phyloP scores from a whole-genome alignment of 2,329 filamentous ascomycete species.

The Thelonectria olida region DNA sequence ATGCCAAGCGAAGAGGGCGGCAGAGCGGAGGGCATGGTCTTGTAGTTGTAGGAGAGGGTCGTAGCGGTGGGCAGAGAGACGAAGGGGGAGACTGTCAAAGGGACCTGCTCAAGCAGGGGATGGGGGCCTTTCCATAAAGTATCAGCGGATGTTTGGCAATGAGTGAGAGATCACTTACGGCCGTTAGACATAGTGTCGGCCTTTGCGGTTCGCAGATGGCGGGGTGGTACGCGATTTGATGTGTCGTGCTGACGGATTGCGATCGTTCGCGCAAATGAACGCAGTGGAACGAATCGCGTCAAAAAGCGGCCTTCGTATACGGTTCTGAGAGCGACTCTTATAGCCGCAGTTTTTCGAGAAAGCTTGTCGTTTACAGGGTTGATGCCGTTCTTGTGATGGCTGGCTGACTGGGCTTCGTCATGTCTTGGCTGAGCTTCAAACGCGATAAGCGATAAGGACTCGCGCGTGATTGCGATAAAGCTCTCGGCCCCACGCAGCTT shows the following conservation, averaged over 20 bases:
- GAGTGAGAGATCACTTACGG: conserved; percentile 41
- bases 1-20: conserved; percentile 59
- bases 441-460: conserved; percentile 30
- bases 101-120: conserved; percentile 89
- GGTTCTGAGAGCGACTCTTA: no score
- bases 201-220: neutral
- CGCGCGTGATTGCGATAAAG: conserved; percentile 28
- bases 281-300: no score
- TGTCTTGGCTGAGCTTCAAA: neutral
- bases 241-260: no score
- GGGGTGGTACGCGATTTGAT: neutral
- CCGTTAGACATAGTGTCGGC: conserved; percentile 44
- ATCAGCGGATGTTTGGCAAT: neutral
- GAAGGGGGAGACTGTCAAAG: conserved; percentile 93
- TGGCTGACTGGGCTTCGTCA: neutral
- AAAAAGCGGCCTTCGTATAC: neutral
- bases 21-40: conserved; percentile 85
- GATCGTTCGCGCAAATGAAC: no score
- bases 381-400: neutral
- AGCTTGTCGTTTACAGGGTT: neutral
- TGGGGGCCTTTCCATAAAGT: conserved; percentile 71
- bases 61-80: conserved; percentile 88
- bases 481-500: conserved; percentile 27
- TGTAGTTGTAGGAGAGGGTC: conserved; percentile 95
- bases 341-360: no score